These are phyloP conservation scores for Crithidia thermophila DNA, from an alignment of 208 protist genomes.

Conservation along the genomic window DNA sequence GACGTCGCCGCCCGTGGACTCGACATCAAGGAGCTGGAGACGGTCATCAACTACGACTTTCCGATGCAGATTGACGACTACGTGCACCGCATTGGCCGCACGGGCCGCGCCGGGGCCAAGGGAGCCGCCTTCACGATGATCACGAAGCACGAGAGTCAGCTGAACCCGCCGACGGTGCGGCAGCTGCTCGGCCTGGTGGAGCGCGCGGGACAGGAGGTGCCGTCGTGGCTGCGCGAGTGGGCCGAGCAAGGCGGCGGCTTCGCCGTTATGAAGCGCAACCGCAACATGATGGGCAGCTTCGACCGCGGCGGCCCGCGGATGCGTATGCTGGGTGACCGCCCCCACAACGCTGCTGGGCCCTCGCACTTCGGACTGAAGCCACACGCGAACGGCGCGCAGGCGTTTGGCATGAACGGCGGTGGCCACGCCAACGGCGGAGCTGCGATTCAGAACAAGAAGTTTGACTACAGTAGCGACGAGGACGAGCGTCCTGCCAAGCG, in stretches of 20 bases:
- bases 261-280: constrained; percentile 59
- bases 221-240: constrained; percentile 80
- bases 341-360: constrained; percentile 1
- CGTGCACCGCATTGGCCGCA: constrained; percentile 97
- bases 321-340: constrained; percentile 49
- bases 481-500: constrained; percentile 48
- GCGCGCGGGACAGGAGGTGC: constrained; percentile 73
- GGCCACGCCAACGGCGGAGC: no score
- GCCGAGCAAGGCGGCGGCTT: constrained; percentile 43
- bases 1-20: constrained; percentile 96
- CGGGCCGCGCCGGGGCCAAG: constrained; percentile 89
- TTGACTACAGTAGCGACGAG: constrained; percentile 73
- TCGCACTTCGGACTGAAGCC: constrained; percentile 31
- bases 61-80: constrained; percentile 99
- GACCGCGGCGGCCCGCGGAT: constrained; percentile 42
- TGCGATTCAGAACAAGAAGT: constrained; percentile 56
- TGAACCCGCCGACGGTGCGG: constrained; percentile 84
- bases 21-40: constrained; percentile 98
- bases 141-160: constrained; percentile 88
- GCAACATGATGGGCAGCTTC: constrained; percentile 67
- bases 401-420: constrained; percentile 41
- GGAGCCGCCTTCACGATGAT: constrained; percentile 88
- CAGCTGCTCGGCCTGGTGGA: constrained; percentile 71
- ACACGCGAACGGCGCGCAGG: constrained; percentile 32
- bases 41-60: constrained; percentile 99